These are phyloP conservation scores for Boletus smithii DNA, from an alignment of 1,284 basidiomycete species.

Conservation along the genomic window DNA sequence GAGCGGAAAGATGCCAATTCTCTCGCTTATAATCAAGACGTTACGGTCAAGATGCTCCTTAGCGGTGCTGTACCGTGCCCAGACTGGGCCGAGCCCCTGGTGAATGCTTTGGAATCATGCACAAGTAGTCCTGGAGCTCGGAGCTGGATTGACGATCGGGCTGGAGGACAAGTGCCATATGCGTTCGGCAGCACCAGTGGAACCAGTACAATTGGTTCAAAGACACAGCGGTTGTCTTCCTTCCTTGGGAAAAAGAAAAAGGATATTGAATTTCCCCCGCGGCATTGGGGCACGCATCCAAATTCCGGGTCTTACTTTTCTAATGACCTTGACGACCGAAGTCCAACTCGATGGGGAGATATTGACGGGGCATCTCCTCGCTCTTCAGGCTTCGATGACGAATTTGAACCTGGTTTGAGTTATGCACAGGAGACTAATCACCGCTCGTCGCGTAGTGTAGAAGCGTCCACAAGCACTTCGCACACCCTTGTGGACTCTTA, in stretches of 20 bases:
- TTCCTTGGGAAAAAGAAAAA: conserved; percentile 53
- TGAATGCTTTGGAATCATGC: conserved; percentile 69
- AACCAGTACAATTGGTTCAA: conserved; percentile 36
- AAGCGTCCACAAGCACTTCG: conserved; percentile 12
- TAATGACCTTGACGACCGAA: conserved; percentile 31
- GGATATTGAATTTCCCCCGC: conserved; percentile 54
- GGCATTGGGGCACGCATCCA: conserved; percentile 55
- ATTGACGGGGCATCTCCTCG: conserved; percentile 6
- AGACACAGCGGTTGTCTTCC: conserved; percentile 36
- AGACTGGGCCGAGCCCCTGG: conserved; percentile 71
- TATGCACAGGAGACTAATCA: conserved; percentile 29
- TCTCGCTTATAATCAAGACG: conserved; percentile 72
- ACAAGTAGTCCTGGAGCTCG: conserved; percentile 68
- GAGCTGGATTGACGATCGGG: conserved; percentile 62
- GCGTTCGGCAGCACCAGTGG: conserved; percentile 48
- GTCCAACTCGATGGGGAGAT: conserved; percentile 12
- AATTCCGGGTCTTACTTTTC: conserved; percentile 55
- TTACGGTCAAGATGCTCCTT: conserved; percentile 76
- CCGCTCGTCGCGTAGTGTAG: conserved; percentile 21
- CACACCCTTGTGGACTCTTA: conserved; percentile 22
- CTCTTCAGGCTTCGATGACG: conserved; percentile 23
- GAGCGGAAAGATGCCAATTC: conserved; percentile 91
- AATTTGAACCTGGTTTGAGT: conserved; percentile 37
- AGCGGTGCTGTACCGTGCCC: conserved; percentile 74
- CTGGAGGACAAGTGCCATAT: conserved; percentile 45